These are phyloP conservation scores for Atkinsonella hypoxylon DNA, from an alignment of 2,329 filamentous ascomycete genomes.

Conservation along the genomic window DNA sequence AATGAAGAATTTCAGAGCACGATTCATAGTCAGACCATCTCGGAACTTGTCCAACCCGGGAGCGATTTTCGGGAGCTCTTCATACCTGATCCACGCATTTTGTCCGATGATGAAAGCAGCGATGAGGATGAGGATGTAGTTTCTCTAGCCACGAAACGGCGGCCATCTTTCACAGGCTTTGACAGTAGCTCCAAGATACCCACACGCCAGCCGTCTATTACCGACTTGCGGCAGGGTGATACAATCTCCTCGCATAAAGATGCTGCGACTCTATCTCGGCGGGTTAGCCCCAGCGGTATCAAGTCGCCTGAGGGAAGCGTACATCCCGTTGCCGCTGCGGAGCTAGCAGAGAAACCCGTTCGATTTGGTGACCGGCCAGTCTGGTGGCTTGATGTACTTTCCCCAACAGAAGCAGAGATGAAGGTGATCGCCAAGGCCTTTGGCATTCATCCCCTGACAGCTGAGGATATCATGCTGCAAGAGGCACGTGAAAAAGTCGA, in stretches of 20 bases:
- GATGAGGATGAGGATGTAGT: constrained; percentile 35
- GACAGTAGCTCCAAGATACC: constrained; percentile 31
- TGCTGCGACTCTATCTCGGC: constrained; percentile 26
- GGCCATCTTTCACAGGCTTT: constrained; percentile 11
- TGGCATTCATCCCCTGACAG: constrained; percentile 87
- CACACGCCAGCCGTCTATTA: constrained; percentile 34
- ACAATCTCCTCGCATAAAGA: constrained; percentile 20
- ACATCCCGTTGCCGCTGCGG: constrained; percentile 8
- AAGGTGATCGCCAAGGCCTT: constrained; percentile 85
- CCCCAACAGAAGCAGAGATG: constrained; percentile 91
- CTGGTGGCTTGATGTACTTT: constrained; percentile 92
- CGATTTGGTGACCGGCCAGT: constrained; percentile 74
- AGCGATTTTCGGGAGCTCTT: constrained; percentile 80
- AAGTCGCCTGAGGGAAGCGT: constrained; percentile 23
- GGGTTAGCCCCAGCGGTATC: constrained; percentile 34
- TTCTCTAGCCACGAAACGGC: constrained; percentile 14
- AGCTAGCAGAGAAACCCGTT: constrained; percentile 30
- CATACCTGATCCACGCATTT: constrained; percentile 67
- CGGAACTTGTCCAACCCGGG: constrained; percentile 78
- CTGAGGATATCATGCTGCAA: constrained; percentile 94
- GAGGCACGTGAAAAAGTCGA: constrained; percentile 97
- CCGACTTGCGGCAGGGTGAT: constrained; percentile 18
- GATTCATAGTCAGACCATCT: constrained; percentile 91
- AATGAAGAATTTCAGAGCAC: constrained; percentile 95
- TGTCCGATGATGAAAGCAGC: constrained; percentile 63